These are phyloP conservation scores for Hypoxylon subgilvum DNA, from an alignment of 495 filamentous ascomycete species.

Conservation along the genomic window DNA sequence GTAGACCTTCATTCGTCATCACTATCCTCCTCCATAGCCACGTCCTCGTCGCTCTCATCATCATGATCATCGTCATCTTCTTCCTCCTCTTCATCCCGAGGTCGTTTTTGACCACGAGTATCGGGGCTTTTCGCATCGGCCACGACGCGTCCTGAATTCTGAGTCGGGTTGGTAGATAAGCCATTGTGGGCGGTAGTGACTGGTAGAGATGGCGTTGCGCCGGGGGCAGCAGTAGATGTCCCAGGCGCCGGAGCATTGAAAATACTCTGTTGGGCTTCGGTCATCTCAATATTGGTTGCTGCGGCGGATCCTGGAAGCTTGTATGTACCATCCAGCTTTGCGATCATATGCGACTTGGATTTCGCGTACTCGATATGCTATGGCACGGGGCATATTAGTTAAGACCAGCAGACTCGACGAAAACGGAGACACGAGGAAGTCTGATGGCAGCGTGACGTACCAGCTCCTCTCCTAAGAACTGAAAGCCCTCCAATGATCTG, in stretches of 20 bases:
- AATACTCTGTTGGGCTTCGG: slow-evolving; percentile 80
- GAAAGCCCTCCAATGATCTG: slow-evolving; percentile 82
- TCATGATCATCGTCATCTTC: slow-evolving; percentile 65
- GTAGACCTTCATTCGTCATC: slow-evolving; percentile 57
- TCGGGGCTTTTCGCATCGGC: slow-evolving; percentile 52
- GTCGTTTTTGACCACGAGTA: slow-evolving; percentile 65
- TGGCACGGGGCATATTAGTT: slow-evolving; percentile 35
- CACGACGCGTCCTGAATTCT: slow-evolving; percentile 49
- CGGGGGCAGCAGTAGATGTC: slow-evolving; percentile 43
- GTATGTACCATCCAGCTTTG: slow-evolving; percentile 90
- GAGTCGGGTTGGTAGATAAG: slow-evolving; percentile 48
- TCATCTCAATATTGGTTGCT: slow-evolving; percentile 64
- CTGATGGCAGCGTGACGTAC: slow-evolving; percentile 57
- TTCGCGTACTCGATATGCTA: slow-evolving; percentile 91
- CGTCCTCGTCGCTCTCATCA: slow-evolving; percentile 62
- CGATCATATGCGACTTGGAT: slow-evolving; percentile 80
- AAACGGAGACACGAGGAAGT: background rate
- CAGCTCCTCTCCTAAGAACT: slow-evolving; percentile 86
- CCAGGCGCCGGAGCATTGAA: slow-evolving; percentile 71
- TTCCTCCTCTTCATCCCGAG: slow-evolving; percentile 71
- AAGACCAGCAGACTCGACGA: background rate
- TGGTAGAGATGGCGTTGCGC: slow-evolving; percentile 36
- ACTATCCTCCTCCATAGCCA: slow-evolving; percentile 54
- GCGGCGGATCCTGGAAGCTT: slow-evolving; percentile 63
- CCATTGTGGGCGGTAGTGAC: slow-evolving; percentile 51